Percentiles rank a stretch among this genome's conserved stretches.
phyloP scores from a whole-genome alignment of 1,139 yeast genomes.

The Scheffersomyces segobiensis region DNA sequence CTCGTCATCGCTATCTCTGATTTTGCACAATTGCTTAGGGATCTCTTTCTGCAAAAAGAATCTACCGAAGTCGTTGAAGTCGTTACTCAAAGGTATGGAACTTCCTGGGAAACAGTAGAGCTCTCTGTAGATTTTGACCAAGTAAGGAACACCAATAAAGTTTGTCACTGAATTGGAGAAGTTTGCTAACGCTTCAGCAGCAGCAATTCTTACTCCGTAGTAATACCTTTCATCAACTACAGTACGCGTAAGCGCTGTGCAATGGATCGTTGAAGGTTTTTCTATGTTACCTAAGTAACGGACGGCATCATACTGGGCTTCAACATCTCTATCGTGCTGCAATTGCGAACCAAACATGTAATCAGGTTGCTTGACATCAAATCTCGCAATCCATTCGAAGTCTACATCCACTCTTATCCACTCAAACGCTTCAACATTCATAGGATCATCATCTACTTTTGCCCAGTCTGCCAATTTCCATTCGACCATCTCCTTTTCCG shows the following conservation, averaged over 20 bases:
- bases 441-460: constrained; percentile 64
- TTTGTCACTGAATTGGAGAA: constrained; percentile 62
- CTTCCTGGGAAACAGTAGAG: constrained; percentile 73
- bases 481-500: constrained; percentile 57
- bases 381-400: constrained; percentile 90
- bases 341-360: constrained; percentile 93
- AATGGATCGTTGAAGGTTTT: constrained; percentile 63
- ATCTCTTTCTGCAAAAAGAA: constrained; percentile 73
- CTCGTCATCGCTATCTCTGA: constrained; percentile 63
- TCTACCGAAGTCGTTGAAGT: constrained; percentile 67
- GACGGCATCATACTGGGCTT: constrained; percentile 88
- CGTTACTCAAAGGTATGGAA: constrained; percentile 73
- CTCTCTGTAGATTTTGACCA: constrained; percentile 67
- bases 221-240: constrained; percentile 82
- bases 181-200: constrained; percentile 74
- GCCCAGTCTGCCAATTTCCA: constrained; percentile 83
- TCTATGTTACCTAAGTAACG: constrained; percentile 64
- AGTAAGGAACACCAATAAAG: constrained; percentile 72
- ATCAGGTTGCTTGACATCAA: constrained; percentile 85
- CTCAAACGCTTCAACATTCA: constrained; percentile 86
- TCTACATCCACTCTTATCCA: constrained; percentile 98
- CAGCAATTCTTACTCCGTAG: constrained; percentile 86
- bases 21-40: constrained; percentile 58
- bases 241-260: constrained; percentile 78
- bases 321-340: constrained; percentile 93